A percentile compares a stretch with the other conserved stretches of the same genome.
Evolutionary conservation across 352 stramenopile species (phyloP).

Genomic region (Phytophthora sansomeana): DNA sequence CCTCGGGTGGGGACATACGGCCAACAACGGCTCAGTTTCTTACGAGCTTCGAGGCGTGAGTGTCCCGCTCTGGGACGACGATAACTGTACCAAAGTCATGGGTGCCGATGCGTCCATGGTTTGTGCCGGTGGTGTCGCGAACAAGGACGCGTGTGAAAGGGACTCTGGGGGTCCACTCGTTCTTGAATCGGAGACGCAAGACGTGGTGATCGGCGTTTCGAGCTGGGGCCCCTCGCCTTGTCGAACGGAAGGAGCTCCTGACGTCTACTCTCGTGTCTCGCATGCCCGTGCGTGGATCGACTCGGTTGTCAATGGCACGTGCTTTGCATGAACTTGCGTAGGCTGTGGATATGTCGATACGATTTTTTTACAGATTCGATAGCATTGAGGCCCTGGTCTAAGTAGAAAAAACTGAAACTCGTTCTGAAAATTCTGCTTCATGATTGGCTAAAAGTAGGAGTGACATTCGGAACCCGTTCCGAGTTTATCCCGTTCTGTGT

Average conservation of each 20-base stretch:
- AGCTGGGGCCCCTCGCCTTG: conserved; percentile 28
- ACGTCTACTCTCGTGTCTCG: conserved; percentile 49
- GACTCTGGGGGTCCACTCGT: conserved; percentile 36
- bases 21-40: conserved; percentile 10
- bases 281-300: conserved; percentile 17
- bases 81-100: conserved; percentile 16
- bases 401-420: too few species aligned
- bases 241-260: conserved; percentile 27
- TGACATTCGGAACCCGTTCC: too few species aligned
- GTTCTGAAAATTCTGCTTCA: too few species aligned
- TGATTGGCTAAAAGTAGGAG: too few species aligned
- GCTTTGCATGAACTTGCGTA: not conserved
- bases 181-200: conserved; percentile 3
- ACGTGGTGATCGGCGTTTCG: conserved; percentile 23
- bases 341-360: too few species aligned
- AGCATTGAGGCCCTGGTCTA: too few species aligned
- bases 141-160: conserved; percentile 31
- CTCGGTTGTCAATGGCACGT: conserved; percentile 13
- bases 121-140: conserved; percentile 26
- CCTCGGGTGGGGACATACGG: conserved; percentile 23
- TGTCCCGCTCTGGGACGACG: conserved; percentile 17
- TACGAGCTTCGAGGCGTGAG: conserved; percentile 26
- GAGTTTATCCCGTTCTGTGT: too few species aligned
- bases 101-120: conserved; percentile 28
- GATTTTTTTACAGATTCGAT: too few species aligned